Base-by-base conservation (phyloP, 345 rosid species). In the Linum lewisii region DNA sequence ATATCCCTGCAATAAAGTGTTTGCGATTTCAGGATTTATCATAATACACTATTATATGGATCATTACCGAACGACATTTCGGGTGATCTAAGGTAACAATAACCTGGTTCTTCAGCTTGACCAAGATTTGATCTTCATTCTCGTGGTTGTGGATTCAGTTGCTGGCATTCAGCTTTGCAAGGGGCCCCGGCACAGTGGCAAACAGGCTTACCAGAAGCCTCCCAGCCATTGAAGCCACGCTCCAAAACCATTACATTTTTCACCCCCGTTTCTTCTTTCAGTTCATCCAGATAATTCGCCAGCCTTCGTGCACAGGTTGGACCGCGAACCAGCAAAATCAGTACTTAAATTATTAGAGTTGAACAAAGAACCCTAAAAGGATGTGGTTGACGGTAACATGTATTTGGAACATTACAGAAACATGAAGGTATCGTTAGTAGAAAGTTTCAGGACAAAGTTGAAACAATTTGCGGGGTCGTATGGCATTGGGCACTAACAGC, bases 191-290 rank as follows among this genome's bases (percentile, higher is more conserved):
- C 73, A 75, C 96, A 92, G 63, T 74, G 88, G 59, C 98, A 92
- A 61, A 84, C 81, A 21, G 96, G 95, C 68, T 69, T 78, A 15
- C 96, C 96, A 60, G 96, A 76, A 70, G 93, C 82, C 79, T 83
- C 89, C 96, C 96, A 88, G 21, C 90, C 96, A 60, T 88, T 88
- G 72, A 81, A 90, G 67, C 95, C 95, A 0, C 83, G 85, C 51
- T 90, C 94, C 67, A 90, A 69, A 24, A 87, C 80, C 70, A 82
- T 19, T 10, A 90, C 75, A 63, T 79, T 82, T 60, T 84, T 84
- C 26, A 92, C 82, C 55, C 88, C 95, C 4, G 73, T 66, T 14
- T 83, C 93, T 74, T 86, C 81, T 37, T 80, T 82, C 75, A 64
- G 51, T 76, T 86, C 95, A 65, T 83, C 82, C 0, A 92, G 88